Base-by-base conservation (phyloP, 768 basidiomycete genomes). In the Phaeotremella fagi region DNA sequence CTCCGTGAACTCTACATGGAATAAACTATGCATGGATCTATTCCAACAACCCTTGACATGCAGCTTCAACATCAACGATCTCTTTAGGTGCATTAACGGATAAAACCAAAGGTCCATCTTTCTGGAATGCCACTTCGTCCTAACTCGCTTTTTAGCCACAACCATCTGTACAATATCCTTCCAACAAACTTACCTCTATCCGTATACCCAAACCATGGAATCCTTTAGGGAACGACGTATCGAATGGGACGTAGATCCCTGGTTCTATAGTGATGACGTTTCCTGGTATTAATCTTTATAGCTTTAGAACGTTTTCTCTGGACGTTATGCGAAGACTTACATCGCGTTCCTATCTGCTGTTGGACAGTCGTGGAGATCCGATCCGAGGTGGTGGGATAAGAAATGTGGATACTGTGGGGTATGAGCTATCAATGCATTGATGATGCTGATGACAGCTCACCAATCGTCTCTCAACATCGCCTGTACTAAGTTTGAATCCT, bases 141-240 rank as follows among this genome's bases (percentile, higher is more conserved):
- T 75, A 26, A 7, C 29, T 9, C 6, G 23, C n/a, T 14, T 5
- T 5, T 35, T 28, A 22, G 44, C 35, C 37, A 48, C 33, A 6
- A 26, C 33, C 3, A 3, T 22, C 37, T 29, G 45, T 33, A 14
- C 15, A 41, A 16, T 16, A 37, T 15, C 43, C 4, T 28, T n/a
- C n/a, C 24, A 11, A 25, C 55, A 59, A 15, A 65, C 68, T 35
- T 52, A 85, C 87, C 80, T 94, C 94, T 64, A 99, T 90, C 42
- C 94, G 83, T 54, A 98, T 85, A 5, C 88, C 90, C 25, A 95
- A 81, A 59, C 90, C 86, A 62, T 94, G 91, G 75, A 90, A 98
- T 47, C 82, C 82, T 59, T 82, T 85, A 2, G 94, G 95, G 73
- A 88, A 97, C 41, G 82, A 77, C 2, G 83, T 67, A 5, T 81